Evolutionary conservation across 805 yeast genomes (phyloP), one percentile per base, ranked within the genome.

Genomic region (Pachysolen tannophilus): DNA sequence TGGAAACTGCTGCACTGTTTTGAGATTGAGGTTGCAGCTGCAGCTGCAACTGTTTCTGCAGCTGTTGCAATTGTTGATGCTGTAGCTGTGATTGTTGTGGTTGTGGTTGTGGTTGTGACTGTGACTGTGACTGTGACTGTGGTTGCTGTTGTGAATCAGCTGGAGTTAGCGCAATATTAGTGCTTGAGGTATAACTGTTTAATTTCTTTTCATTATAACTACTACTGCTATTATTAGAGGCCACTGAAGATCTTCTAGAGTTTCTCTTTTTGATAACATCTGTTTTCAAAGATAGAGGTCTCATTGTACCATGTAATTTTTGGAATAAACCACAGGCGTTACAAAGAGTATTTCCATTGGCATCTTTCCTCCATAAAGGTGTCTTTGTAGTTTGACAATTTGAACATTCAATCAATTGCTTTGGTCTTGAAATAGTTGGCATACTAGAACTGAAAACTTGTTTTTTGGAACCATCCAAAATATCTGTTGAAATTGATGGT

Each of bases 261-360:
- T 65, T 65, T 45, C 82, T 56, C 51, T 75, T 75, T 38, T 71
- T 73, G 34, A 75, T 75, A 9, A 71, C 69, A 43, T 72, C 79
- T 0, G 75, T 72, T 40, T 72, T 72, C 37, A 72, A 55, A 17
- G 78, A 67, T 17, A 75, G 54, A 2, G 82, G 82, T 34, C 82
- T 54, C 50, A 72, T 72, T 3, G 80, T 71, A 13, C 82, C 82
- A 46, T 75, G 82, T 14, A 75, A 53, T 46, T 75, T 75, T 35
- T 68, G 63, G 47, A 75, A 75, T 16, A 75, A 56, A 1, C 82
- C 82, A 56, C 82, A 75, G 0, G 82, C 82, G 47, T 75, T 75
- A 49, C 82, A 75, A 5, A 75, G 56, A 3, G 81, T 73, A 41
- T 73, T 70, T 1, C 82, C 82, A 19, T 55, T 61, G 6, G 76